Evolutionary conservation across 345 rosid species (phyloP), one percentile per base, ranked within the genome.

Genomic region (Salix dunnii): DNA sequence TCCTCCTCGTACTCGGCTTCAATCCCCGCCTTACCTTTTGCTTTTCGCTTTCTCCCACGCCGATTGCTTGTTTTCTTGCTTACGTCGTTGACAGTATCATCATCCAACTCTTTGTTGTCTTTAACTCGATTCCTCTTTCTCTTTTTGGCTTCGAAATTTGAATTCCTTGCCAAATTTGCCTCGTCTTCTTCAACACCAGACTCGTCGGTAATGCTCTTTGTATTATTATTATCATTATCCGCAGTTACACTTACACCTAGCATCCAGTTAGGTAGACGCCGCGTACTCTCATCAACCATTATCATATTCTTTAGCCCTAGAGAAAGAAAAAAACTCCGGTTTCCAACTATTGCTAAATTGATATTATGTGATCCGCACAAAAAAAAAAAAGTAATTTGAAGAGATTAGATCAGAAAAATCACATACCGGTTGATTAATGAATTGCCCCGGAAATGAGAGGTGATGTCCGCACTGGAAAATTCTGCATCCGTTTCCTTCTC

Each of bases 261-360:
- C 86, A 84, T 79, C 89, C 89, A 86, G 0, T 74, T 60, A 1
- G 85, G 89, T 33, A 87, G 77, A 55, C 85, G 89, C 82, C 85
- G 78, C 5, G 68, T 51, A 43, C 48, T 78, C 48, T 68, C 80
- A 35, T 74, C 84, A 7, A 16, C 68, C 64, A 78, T 78, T 2
- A 58, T 58, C 9, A 1, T 11, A 23, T 64, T n/a, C 62, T n/a
- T 55, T 55, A 55, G 62, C 28, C 62, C 62, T 9, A n/a, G 62
- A 55, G 16, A 14, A 13, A 0, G 28, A 30, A 63, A 13, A 28
- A 13, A 13, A 31, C 6, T 63, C 36, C 36, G 20, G 35, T 63
- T n/a, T 55, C 62, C 27, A 55, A n/a, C 25, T 55, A 55, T 55
- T 55, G 12, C 28, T 55, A 8, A 12, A n/a, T 55, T 8, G 1